Percentiles rank a stretch among this genome's conserved stretches.
Conservation (phyloP, 495 filamentous ascomycete species). For the Xanthoparmelia taractica region DNA sequence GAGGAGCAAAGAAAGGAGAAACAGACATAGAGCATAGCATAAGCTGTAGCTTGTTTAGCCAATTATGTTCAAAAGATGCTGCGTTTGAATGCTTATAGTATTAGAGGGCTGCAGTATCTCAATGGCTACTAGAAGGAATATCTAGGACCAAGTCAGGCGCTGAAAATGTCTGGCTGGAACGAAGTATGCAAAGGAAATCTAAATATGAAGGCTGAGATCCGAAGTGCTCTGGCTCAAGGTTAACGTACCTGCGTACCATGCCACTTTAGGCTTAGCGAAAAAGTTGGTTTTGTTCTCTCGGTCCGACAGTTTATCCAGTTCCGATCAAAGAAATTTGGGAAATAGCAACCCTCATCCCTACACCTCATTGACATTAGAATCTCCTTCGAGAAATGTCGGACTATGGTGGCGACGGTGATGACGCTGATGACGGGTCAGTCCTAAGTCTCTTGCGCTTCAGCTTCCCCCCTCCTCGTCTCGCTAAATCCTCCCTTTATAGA, state of each 20-base stretch:
- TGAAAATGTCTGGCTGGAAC: no score
- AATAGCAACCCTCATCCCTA: not conserved
- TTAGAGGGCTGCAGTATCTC: not conserved
- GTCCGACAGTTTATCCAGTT: not conserved
- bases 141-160: no score
- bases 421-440: conserved; percentile 49
- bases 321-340: not conserved
- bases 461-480: not conserved
- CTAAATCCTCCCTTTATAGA: not conserved
- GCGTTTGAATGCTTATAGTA: no score
- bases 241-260: no score
- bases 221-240: no score
- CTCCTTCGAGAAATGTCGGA: conserved; percentile 59
- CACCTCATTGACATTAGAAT: not conserved
- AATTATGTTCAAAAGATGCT: not conserved
- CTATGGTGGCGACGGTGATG: conserved; percentile 65
- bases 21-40: not conserved
- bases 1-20: conserved; percentile 20
- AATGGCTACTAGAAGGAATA: not conserved
- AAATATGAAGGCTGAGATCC: no score
- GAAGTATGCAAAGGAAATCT: no score
- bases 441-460: not conserved
- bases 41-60: not conserved
- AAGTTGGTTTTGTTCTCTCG: not conserved
- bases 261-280: no score